phyloP scores from a whole-genome alignment of 2,329 filamentous ascomycete genomes.

The Pseudogymnoascus sp. region DNA sequence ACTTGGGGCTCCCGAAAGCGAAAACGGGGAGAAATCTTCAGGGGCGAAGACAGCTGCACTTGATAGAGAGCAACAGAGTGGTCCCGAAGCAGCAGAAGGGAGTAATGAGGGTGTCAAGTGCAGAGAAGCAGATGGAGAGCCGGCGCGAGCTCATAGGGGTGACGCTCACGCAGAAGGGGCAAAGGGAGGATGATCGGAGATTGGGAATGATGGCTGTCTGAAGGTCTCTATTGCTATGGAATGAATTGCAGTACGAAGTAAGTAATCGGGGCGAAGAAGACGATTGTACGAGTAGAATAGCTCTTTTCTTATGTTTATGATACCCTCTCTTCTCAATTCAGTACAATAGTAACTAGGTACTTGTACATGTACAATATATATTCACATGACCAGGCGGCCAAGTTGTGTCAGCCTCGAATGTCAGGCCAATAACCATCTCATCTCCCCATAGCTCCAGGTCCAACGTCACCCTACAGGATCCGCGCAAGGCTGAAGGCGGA shows the following conservation, averaged over 20 bases:
- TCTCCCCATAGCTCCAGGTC: not conserved
- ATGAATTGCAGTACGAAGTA: not conserved
- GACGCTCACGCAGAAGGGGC: not conserved
- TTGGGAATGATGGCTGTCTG: not conserved
- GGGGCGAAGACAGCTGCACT: not conserved
- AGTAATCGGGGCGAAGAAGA: not conserved
- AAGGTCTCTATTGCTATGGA: not conserved
- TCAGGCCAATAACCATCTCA: not conserved
- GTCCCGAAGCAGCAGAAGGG: not conserved
- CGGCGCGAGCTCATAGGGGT: not conserved
- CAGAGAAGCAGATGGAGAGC: not conserved
- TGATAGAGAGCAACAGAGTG: not conserved
- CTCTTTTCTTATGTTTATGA: slow-evolving; percentile 3
- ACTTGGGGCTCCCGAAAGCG: slow-evolving; percentile 14
- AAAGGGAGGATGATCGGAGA: not conserved
- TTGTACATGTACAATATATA: slow-evolving; percentile 3
- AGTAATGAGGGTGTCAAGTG: not conserved
- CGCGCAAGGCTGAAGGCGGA: slow-evolving; percentile 9
- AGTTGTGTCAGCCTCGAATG: not conserved
- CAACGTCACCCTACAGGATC: slow-evolving; percentile 11
- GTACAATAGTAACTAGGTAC: not conserved
- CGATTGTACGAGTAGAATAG: slow-evolving; percentile 9
- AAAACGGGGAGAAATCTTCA: not conserved
- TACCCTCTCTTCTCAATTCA: slow-evolving; percentile 8
- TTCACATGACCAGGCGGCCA: not conserved